A percentile compares a stretch with the other conserved stretches of the same genome.
phyloP scores from a whole-genome alignment of 306 rosid species.

The Parietaria judaica region DNA sequence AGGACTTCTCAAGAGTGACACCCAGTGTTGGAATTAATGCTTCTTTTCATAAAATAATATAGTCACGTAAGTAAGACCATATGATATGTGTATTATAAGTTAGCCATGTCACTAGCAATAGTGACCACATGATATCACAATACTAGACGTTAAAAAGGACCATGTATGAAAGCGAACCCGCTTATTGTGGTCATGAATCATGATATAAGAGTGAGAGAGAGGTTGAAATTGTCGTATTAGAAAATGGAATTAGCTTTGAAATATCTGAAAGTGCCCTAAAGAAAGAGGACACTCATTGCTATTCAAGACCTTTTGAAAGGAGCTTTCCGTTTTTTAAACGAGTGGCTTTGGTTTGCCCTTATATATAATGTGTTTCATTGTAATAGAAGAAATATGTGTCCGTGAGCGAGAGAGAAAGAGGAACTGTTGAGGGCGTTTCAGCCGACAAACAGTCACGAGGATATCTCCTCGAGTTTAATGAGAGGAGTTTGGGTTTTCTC shows the following conservation, averaged over 20 bases:
- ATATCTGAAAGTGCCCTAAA: slow-evolving; percentile 29
- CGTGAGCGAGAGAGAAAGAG: too few species aligned
- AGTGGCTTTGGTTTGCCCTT: slow-evolving; percentile 23
- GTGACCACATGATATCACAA: slow-evolving; percentile 16
- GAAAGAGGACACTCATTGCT: slow-evolving; percentile 34
- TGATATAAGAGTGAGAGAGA: slow-evolving; percentile 7
- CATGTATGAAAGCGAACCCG: slow-evolving; percentile 3
- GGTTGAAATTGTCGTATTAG: slow-evolving; percentile 23
- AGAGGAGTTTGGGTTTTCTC: too few species aligned
- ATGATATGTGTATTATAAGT: slow-evolving; percentile 7
- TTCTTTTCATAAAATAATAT: background rate
- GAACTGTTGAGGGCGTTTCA: too few species aligned
- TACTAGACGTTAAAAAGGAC: slow-evolving; percentile 8
- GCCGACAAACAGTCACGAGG: too few species aligned
- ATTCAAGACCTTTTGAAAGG: slow-evolving; percentile 28
- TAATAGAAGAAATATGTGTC: too few species aligned
- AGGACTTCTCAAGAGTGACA: slow-evolving; percentile 6
- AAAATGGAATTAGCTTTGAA: slow-evolving; percentile 2
- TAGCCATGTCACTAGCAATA: slow-evolving; percentile 17
- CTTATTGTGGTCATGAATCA: slow-evolving; percentile 25
- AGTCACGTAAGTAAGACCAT: too few species aligned
- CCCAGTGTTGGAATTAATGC: background rate
- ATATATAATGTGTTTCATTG: slow-evolving; percentile 2
- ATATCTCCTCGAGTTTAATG: too few species aligned
- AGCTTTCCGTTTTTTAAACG: slow-evolving; percentile 2